phyloP scores from a whole-genome alignment of 148 eudicot species.

The Silene latifolia region DNA sequence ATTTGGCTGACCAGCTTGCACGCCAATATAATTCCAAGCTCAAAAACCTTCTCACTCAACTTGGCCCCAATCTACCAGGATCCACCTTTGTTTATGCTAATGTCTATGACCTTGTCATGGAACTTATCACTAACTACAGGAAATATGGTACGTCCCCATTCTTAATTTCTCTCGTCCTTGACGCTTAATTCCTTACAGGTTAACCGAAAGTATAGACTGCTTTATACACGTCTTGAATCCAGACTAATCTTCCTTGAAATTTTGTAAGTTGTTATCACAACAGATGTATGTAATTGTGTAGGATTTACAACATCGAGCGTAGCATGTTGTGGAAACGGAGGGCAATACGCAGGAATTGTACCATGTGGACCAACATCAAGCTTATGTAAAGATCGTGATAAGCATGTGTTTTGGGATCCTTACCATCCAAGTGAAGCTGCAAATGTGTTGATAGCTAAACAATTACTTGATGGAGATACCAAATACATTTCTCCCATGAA shows the following conservation, averaged over 20 bases:
- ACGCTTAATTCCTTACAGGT: too few relatives aligned
- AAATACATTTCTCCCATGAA: slow-evolving; percentile 75
- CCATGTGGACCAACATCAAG: slow-evolving; percentile 90
- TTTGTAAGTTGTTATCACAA: background rate
- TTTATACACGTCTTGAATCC: too few relatives aligned
- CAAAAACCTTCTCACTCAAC: slow-evolving; percentile 56
- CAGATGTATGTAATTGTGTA: slow-evolving; percentile 23
- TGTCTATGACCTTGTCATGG: slow-evolving; percentile 82
- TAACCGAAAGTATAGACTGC: too few relatives aligned
- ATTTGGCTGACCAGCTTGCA: slow-evolving; percentile 73
- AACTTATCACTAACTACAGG: slow-evolving; percentile 70
- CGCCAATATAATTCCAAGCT: slow-evolving; percentile 67
- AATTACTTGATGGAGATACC: slow-evolving; percentile 57
- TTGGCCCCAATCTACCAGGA: slow-evolving; percentile 56
- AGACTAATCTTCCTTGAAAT: too few relatives aligned
- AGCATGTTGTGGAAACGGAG: slow-evolving; percentile 97
- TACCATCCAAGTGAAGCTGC: slow-evolving; percentile 98
- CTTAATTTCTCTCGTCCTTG: rapidly evolving
- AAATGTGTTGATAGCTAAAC: slow-evolving; percentile 65
- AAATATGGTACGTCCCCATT: slow-evolving; percentile 49
- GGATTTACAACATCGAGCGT: slow-evolving; percentile 74
- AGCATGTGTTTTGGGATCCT: slow-evolving; percentile 96
- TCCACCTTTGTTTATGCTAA: slow-evolving; percentile 79
- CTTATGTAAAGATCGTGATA: slow-evolving; percentile 68
- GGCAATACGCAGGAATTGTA: slow-evolving; percentile 85